Conservation (phyloP, 495 filamentous ascomycete genomes). For the Beverwykella pulmonaria region DNA sequence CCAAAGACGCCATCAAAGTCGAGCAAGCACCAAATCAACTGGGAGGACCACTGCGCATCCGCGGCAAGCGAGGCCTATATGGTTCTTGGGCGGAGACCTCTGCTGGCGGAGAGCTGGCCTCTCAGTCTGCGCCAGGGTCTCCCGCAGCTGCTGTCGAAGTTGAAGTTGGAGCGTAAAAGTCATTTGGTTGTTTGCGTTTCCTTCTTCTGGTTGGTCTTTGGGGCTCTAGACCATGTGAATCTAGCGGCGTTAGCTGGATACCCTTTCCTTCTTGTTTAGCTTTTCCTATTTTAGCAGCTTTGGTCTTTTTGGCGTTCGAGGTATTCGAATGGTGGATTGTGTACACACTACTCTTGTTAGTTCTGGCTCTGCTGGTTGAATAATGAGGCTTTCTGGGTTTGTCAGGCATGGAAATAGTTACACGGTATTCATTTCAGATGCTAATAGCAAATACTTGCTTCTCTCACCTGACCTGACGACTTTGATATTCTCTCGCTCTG, state of each 20-base stretch:
- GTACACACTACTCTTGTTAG: background rate
- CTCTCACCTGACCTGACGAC: no score
- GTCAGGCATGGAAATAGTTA: no score
- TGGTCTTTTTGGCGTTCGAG: background rate
- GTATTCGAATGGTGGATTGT: background rate
- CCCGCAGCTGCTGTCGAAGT: conserved; percentile 3
- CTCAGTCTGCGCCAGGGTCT: conserved; percentile 38
- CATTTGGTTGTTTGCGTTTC: background rate
- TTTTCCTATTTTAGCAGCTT: background rate
- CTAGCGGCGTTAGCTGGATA: conserved; percentile 23
- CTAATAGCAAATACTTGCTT: no score
- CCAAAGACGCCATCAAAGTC: conserved; percentile 97
- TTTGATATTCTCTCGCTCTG: background rate
- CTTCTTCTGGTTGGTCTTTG: background rate
- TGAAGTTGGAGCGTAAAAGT: conserved; percentile 14
- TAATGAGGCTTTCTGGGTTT: background rate
- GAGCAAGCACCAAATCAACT: conserved; percentile 77
- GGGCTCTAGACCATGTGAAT: background rate
- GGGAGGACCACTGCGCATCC: conserved; percentile 75
- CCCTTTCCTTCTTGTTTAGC: conserved; percentile 3
- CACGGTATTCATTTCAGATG: no score
- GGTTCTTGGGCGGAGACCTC: conserved; percentile 91
- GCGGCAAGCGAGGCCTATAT: conserved; percentile 90
- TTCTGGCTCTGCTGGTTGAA: background rate
- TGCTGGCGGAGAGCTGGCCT: conserved; percentile 61